A percentile compares a stretch with the other conserved stretches of the same genome.
Conservation (phyloP, 495 filamentous ascomycete species). For the Penicillium nucicola region DNA sequence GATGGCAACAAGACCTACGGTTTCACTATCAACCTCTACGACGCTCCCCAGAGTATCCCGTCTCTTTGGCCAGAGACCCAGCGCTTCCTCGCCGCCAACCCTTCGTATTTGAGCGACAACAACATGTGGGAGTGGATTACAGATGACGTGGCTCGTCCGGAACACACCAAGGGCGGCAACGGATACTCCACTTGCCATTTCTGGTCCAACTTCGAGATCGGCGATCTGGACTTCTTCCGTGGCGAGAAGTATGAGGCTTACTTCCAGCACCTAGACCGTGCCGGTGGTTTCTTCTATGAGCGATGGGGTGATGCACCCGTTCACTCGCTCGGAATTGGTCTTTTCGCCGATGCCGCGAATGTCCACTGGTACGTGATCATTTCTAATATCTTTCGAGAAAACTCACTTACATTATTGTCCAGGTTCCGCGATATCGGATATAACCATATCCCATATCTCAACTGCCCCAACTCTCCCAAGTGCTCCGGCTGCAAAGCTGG, state of each 20-base stretch:
- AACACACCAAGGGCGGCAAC: conserved; percentile 73
- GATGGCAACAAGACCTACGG: conserved; percentile 98
- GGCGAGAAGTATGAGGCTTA: conserved; percentile 89
- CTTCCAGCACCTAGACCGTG: conserved; percentile 91
- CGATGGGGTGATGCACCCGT: conserved; percentile 98
- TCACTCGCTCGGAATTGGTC: conserved; percentile 88
- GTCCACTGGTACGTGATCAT: conserved; percentile 80
- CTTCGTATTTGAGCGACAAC: conserved; percentile 74
- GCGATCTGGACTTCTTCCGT: conserved; percentile 91
- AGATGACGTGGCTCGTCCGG: conserved; percentile 71
- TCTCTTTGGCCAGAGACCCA: conserved; percentile 93
- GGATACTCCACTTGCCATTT: conserved; percentile 99
- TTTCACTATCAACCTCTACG: conserved; percentile 97
- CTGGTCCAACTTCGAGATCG: conserved; percentile 99
- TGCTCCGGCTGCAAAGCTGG: conserved; percentile 86
- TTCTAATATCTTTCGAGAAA: background rate
- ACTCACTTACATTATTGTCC: conserved; percentile 12
- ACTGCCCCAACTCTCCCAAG: conserved; percentile 95
- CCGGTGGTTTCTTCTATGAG: conserved; percentile 98
- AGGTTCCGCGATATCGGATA: conserved; percentile 99
- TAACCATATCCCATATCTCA: conserved; percentile 97
- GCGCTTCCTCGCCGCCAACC: conserved; percentile 83
- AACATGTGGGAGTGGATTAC: conserved; percentile 86
- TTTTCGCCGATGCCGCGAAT: conserved; percentile 87
- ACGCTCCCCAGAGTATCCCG: conserved; percentile 78